Percentiles rank a stretch among this genome's conserved stretches.
phyloP scores from a whole-genome alignment of 2,329 filamentous ascomycete species.

The Alternaria rosae region DNA sequence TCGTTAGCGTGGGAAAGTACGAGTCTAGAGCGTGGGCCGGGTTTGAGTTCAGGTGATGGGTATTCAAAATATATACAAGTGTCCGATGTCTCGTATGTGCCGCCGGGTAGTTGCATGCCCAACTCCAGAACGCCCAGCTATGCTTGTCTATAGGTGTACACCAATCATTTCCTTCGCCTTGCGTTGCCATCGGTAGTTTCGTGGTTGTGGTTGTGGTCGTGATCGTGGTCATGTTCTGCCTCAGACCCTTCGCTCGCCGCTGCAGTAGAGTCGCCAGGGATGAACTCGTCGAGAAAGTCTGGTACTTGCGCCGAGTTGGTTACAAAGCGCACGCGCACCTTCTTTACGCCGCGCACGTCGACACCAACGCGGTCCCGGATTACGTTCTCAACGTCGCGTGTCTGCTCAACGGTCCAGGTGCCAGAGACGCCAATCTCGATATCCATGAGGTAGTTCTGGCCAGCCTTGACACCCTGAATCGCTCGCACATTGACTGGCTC shows the following conservation, averaged over 20 bases:
- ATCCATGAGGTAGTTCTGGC: conserved; percentile 95
- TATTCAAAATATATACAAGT: conserved; percentile 8
- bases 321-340: conserved; percentile 84
- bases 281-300: conserved; percentile 75
- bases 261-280: conserved; percentile 42
- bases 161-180: conserved; percentile 32
- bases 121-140: conserved; percentile 35
- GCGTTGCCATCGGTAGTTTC: conserved; percentile 26
- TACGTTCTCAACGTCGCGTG: conserved; percentile 73
- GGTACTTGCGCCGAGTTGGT: conserved; percentile 66
- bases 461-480: conserved; percentile 90
- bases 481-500: conserved; percentile 75
- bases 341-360: conserved; percentile 83
- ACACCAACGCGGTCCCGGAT: conserved; percentile 76
- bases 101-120: conserved; percentile 25
- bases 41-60: neutral
- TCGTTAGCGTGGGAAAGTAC: neutral
- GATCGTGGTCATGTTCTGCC: conserved; percentile 36
- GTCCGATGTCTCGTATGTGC: conserved; percentile 16
- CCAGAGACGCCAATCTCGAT: conserved; percentile 83
- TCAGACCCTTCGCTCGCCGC: conserved; percentile 42
- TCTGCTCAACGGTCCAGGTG: conserved; percentile 76
- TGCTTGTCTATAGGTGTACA: conserved; percentile 28
- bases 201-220: conserved; percentile 35
- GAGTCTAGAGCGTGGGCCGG: conserved; percentile 3